These are phyloP conservation scores for Pseudomassariella vexata DNA, from an alignment of 2,329 filamentous ascomycete genomes.

Conservation along the genomic window DNA sequence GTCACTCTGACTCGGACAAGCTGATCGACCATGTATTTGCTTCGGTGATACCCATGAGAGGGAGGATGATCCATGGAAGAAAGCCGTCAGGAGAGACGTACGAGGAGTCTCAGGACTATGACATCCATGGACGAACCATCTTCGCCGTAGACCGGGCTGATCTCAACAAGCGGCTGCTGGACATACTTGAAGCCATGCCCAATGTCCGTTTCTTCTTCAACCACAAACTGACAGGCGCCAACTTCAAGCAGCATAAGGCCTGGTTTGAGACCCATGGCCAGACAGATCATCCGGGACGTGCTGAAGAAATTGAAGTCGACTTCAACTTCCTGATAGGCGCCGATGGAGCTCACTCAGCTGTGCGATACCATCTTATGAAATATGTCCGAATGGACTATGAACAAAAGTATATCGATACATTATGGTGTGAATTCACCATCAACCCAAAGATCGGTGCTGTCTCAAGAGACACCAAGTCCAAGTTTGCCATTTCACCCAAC, in stretches of 20 bases:
- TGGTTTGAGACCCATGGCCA: slow-evolving; percentile 69
- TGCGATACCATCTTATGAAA: slow-evolving; percentile 94
- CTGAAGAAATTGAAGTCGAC: slow-evolving; percentile 69
- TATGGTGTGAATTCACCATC: slow-evolving; percentile 96
- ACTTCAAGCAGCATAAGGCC: slow-evolving; percentile 72
- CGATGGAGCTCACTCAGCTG: slow-evolving; percentile 89
- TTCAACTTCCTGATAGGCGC: slow-evolving; percentile 94
- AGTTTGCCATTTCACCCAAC: slow-evolving; percentile 80
- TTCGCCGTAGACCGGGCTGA: slow-evolving; percentile 79
- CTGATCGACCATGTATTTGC: slow-evolving; percentile 70
- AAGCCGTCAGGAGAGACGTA: slow-evolving; percentile 60
- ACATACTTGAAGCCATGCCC: slow-evolving; percentile 74
- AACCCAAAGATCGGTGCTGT: slow-evolving; percentile 36
- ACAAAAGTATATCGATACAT: slow-evolving; percentile 90
- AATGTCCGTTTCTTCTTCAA: slow-evolving; percentile 93
- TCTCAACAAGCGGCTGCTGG: slow-evolving; percentile 77
- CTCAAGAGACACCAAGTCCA: slow-evolving; percentile 27
- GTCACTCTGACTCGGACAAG: slow-evolving; percentile 57
- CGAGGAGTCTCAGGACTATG: slow-evolving; percentile 81
- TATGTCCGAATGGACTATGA: slow-evolving; percentile 83
- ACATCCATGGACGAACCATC: slow-evolving; percentile 80
- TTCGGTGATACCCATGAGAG: slow-evolving; percentile 86
- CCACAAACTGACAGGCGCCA: slow-evolving; percentile 86
- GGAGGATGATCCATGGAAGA: slow-evolving; percentile 88
- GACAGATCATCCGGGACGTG: slow-evolving; percentile 33